Evolutionary conservation across 2,329 filamentous ascomycete species (phyloP), one percentile per base, ranked within the genome.

Genomic region (Beauveria scarabaeidicola): DNA sequence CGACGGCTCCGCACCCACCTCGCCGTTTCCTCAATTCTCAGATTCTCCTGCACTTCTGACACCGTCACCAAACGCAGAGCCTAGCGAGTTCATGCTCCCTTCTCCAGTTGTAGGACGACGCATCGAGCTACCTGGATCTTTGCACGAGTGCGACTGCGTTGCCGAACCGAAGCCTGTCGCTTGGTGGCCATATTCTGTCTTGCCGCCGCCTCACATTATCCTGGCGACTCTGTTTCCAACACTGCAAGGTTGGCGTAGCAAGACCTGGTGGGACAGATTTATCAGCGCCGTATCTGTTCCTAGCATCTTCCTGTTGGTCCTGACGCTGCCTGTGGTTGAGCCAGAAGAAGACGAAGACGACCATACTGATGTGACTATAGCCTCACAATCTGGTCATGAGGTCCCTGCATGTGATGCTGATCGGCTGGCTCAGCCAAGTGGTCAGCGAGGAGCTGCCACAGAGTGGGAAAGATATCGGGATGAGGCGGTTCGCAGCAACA

Each of bases 291-390:
- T 95, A 41, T 92, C 92, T 8, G 87, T 91, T n/a, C 90, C 92
- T 1, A 95, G 89, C 66, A 91, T 99, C 41, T 90, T 99, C 63
- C 75, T 97, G 2, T 79, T 99, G 4, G 93, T 93, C 0, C 85
- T 94, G 51, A 99, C 94, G 0, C 73, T 99, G 5, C 94, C 95
- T 0, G 91, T 99, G 0, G 90, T 96, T 6, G 93, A 97, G 67
- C 82, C 83, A 1, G 81, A 83, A 46, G 79, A 83, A 21, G 78
- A 81, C 8, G 81, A 84, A 5, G 69, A 68, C 6, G 66, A 67
- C 17, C 59, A 43, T 55, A 23, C 69, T 67, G 6, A n/a, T 66
- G 8, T 53, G 23, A 58, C 55, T 5, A 56, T 48, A 32, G 60
- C 60, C 32, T 58, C 54, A 15, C 48, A 43, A 7, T 21, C 51